These are phyloP conservation scores for Lentinula lateritia DNA, from an alignment of 768 basidiomycete genomes.

Conservation along the genomic window DNA sequence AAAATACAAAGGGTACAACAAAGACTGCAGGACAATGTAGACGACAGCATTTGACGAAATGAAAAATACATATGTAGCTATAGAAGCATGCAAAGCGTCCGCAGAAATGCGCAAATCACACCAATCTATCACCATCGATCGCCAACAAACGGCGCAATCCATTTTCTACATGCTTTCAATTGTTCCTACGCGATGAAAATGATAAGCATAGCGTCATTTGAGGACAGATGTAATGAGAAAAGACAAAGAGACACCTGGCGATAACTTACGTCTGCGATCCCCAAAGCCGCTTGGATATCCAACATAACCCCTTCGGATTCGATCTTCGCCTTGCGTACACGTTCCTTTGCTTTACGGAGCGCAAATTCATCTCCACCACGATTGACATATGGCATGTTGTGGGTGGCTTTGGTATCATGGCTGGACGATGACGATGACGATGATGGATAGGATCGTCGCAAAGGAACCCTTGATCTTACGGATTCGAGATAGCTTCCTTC, in stretches of 20 bases:
- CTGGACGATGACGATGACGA: not conserved
- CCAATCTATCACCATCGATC: not conserved
- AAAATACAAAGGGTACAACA: not conserved
- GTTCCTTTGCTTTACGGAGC: not conserved
- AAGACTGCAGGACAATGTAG: not conserved
- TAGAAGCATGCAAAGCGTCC: not conserved
- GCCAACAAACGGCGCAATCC: not conserved
- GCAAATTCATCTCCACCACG: not conserved
- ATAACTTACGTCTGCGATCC: conserved; percentile 2
- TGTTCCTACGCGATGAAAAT: not conserved
- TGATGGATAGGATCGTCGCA: not conserved
- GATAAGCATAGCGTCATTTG: not conserved
- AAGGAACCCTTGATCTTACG: not conserved
- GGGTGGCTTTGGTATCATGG: not conserved
- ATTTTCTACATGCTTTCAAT: conserved; percentile 2
- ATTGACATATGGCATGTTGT: not conserved
- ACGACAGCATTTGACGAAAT: not conserved
- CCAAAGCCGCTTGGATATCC: conserved; percentile 2
- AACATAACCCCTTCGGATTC: conserved; percentile 2
- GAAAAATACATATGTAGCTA: not conserved
- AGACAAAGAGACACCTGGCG: too few relatives aligned
- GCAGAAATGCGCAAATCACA: not conserved
- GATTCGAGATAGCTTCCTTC: not conserved
- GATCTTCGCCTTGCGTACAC: conserved; percentile 1
- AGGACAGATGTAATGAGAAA: not conserved